These are phyloP conservation scores for Begonia peltatifolia DNA, from an alignment of 306 rosid genomes.

Conservation along the genomic window DNA sequence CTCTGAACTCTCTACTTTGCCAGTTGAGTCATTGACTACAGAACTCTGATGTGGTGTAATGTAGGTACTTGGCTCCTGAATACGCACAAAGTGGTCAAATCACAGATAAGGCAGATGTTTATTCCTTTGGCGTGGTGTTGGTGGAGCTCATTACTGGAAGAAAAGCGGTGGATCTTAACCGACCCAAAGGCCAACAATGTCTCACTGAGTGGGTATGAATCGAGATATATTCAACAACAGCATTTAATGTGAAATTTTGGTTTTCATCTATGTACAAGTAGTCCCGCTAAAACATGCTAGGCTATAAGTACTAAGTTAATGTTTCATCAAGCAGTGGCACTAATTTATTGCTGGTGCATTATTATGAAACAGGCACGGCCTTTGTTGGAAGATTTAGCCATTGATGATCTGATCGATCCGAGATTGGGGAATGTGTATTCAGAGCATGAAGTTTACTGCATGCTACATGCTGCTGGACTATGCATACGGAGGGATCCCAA, in stretches of 20 bases:
- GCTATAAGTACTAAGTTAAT: too few relatives aligned
- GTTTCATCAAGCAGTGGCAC: neutral
- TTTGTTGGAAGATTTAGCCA: conserved; percentile 56
- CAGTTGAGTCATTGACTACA: conserved; percentile 7
- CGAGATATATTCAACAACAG: neutral
- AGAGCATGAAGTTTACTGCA: conserved; percentile 78
- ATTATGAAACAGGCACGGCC: conserved; percentile 65
- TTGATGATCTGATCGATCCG: conserved; percentile 84
- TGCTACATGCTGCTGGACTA: conserved; percentile 80
- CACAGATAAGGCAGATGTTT: conserved; percentile 95
- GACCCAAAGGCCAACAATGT: conserved; percentile 98
- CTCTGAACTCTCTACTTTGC: neutral
- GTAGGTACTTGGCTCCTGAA: conserved; percentile 94
- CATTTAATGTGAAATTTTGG: neutral
- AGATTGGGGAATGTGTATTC: conserved; percentile 51
- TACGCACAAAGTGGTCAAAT: conserved; percentile 98
- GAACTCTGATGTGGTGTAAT: conserved; percentile 10
- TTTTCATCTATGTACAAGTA: neutral
- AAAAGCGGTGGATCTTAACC: conserved; percentile 87
- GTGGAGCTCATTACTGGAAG: conserved; percentile 90
- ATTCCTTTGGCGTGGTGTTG: conserved; percentile 91
- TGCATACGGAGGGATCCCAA: conserved; percentile 92
- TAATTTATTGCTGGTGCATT: neutral
- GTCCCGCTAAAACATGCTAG: too few relatives aligned
- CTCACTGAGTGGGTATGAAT: conserved; percentile 92